Evolutionary conservation across 441 rosid species (phyloP), one percentile per base, ranked within the genome.

Genomic region (Adansonia gregorii): DNA sequence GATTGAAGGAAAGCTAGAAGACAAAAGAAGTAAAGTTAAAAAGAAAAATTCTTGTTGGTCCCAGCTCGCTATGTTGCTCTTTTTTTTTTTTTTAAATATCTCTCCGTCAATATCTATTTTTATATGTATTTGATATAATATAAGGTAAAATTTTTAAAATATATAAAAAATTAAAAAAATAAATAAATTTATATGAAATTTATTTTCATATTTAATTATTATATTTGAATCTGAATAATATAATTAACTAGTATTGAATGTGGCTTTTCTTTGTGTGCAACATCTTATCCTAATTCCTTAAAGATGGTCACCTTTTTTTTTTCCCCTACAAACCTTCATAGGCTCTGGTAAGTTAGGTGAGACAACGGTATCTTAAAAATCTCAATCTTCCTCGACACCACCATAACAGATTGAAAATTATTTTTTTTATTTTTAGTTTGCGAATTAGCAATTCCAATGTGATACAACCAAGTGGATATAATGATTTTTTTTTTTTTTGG

Each of bases 281-380:
- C 22, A 49, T 77, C 70, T 48, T 77, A 70, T 77, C 71, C 52
- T 48, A 48, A 68, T 54, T 75, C 59, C 72, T n/a, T 14, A 76
- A 85, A 78, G 79, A 14, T 11, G 55, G 52, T 78, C 12, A 15
- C 83, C 75, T 55, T 17, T 20, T 59, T 59, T 11, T 59, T 59
- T 59, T 58, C 20, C 15, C 46, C 22, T 22, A 3, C 35, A 71
- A 43, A 74, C 55, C 71, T 74, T 69, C 52, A 59, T 48, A 59
- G 78, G 84, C 43, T 77, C 22, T 75, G 72, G 78, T 52, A 22
- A 67, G 75, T 78, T 82, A 75, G 87, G 90, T 82, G 74, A 82
- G 82, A 46, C 74, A 52, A 71, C 63, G 2, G 27, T 71, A 52
- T 15, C 48, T 71, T 31, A 10, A 24, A 49, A 71, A 8, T 52